Evolutionary conservation across 768 basidiomycete genomes (phyloP).

Genomic region (Kwoniella dendrophila): DNA sequence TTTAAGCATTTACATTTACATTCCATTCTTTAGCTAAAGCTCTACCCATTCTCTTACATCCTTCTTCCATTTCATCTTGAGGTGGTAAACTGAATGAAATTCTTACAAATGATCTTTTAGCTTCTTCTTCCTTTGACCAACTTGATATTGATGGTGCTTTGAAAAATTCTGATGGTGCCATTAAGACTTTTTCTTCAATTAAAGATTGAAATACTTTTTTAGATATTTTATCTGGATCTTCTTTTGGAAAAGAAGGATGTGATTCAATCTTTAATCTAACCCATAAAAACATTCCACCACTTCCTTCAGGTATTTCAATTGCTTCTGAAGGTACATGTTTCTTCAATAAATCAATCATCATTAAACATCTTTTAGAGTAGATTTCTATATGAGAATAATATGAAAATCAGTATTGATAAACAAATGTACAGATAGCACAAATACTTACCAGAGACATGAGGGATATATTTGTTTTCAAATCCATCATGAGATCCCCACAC

Average conservation of each 20-base stretch:
- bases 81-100: constrained; percentile 21
- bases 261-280: constrained; percentile 24
- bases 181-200: constrained; percentile 25
- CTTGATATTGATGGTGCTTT: constrained; percentile 17
- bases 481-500: constrained; percentile 47
- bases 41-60: constrained; percentile 22
- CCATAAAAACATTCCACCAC: constrained; percentile 35
- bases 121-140: constrained; percentile 29
- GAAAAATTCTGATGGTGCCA: constrained; percentile 25
- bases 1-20: background rate
- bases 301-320: constrained; percentile 16
- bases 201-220: constrained; percentile 19
- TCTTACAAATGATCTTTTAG: constrained; percentile 23
- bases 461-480: constrained; percentile 45
- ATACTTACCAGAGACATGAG: constrained; percentile 41
- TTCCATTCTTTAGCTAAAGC: constrained; percentile 19
- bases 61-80: constrained; percentile 28
- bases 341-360: constrained; percentile 22
- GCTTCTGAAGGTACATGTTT: constrained; percentile 12
- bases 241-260: constrained; percentile 15
- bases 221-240: constrained; percentile 23
- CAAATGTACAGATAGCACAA: background rate
- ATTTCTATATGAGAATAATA: constrained; percentile 19
- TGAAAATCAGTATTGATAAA: background rate
- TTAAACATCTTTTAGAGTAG: constrained; percentile 36